A percentile compares a stretch with the other conserved stretches of the same genome.
These are phyloP conservation scores for Elsinoe batatas DNA, from an alignment of 2,329 filamentous ascomycete species.

Conservation along the genomic window DNA sequence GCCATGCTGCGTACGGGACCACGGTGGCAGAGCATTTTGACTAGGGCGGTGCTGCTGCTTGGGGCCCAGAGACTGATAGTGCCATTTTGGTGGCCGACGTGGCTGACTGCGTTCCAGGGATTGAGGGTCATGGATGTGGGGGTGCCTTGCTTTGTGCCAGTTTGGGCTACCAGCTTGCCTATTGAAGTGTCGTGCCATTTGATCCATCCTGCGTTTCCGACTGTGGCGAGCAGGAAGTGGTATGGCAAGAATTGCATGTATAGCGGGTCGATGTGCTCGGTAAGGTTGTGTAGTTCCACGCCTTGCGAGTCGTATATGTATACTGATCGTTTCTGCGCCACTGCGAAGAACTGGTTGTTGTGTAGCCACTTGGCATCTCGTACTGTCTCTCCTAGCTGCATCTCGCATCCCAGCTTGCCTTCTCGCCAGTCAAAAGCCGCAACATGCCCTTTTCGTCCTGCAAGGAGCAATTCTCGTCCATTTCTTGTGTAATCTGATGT, in stretches of 20 bases:
- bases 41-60: constrained; percentile 73
- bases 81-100: constrained; percentile 90
- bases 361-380: constrained; percentile 86
- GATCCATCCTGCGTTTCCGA: constrained; percentile 72
- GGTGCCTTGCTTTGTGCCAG: constrained; percentile 73
- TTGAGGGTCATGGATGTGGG: constrained; percentile 82
- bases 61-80: constrained; percentile 94
- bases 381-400: constrained; percentile 84
- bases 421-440: constrained; percentile 95
- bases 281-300: constrained; percentile 83
- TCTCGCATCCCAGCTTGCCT: constrained; percentile 80
- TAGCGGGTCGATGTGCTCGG: constrained; percentile 81
- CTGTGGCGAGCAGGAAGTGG: constrained; percentile 83
- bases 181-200: constrained; percentile 96
- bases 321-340: constrained; percentile 90
- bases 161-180: constrained; percentile 75
- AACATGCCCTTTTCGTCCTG: constrained; percentile 85
- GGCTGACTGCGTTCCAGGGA: constrained; percentile 81
- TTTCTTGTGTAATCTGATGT: constrained; percentile 82
- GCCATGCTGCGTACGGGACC: constrained; percentile 80
- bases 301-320: constrained; percentile 93
- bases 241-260: constrained; percentile 95
- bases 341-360: constrained; percentile 89
- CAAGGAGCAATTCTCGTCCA: constrained; percentile 74
- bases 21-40: constrained; percentile 81